These are phyloP conservation scores for Karstenula rhodostoma DNA, from an alignment of 2,329 filamentous ascomycete species.

Conservation along the genomic window DNA sequence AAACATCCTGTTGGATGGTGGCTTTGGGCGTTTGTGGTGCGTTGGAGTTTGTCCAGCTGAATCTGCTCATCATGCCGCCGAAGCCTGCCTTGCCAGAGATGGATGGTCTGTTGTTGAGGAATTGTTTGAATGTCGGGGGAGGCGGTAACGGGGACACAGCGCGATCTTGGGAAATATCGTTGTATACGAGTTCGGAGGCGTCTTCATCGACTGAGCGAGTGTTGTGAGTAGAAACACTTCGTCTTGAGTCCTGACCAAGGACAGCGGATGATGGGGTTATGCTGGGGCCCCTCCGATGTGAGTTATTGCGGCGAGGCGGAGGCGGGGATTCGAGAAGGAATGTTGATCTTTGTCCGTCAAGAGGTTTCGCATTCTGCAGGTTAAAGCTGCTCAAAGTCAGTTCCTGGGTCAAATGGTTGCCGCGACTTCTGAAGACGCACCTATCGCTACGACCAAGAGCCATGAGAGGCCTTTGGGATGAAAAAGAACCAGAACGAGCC, in stretches of 20 bases:
- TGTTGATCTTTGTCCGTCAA: slow-evolving; percentile 21
- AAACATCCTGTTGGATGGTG: slow-evolving; percentile 32
- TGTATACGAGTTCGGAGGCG: slow-evolving; percentile 35
- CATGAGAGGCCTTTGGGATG: slow-evolving; percentile 40
- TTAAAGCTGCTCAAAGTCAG: slow-evolving; percentile 33
- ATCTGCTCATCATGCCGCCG: slow-evolving; percentile 40
- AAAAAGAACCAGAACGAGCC: slow-evolving; percentile 37
- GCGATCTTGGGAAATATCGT: slow-evolving; percentile 28
- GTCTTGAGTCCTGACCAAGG: slow-evolving; percentile 37
- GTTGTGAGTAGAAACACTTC: slow-evolving; percentile 43
- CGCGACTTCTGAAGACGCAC: slow-evolving; percentile 21
- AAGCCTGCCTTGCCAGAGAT: slow-evolving; percentile 38
- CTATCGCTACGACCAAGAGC: slow-evolving; percentile 40
- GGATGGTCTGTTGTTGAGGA: slow-evolving; percentile 47
- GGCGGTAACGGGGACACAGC: slow-evolving; percentile 33
- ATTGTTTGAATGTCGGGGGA: slow-evolving; percentile 50
- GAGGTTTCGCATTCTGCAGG: slow-evolving; percentile 13
- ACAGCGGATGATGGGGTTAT: slow-evolving; percentile 42
- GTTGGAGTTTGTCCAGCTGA: slow-evolving; percentile 53
- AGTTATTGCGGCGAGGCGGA: slow-evolving; percentile 33
- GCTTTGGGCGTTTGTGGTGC: slow-evolving; percentile 51
- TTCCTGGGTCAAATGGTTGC: neutral
- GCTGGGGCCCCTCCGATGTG: slow-evolving; percentile 40
- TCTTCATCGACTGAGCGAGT: slow-evolving; percentile 38
- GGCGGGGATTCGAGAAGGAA: slow-evolving; percentile 36